Percentiles rank a stretch among this genome's conserved stretches.
phyloP scores from a whole-genome alignment of 2,329 filamentous ascomycete genomes.

The Fusarium tanahbumbuense region DNA sequence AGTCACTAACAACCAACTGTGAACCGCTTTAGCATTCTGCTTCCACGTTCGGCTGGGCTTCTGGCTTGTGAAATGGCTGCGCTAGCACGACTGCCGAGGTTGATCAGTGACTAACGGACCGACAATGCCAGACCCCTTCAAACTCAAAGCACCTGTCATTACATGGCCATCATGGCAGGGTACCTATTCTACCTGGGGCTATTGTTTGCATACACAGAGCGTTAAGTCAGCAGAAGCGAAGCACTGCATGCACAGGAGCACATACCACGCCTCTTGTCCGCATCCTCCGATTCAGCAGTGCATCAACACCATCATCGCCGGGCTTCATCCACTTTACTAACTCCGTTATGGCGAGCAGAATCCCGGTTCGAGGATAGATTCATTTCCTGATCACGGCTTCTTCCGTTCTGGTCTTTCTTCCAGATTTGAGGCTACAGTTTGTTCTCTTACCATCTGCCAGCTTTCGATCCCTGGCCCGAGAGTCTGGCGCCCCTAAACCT shows the following conservation, averaged over 20 bases:
- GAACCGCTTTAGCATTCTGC: slow-evolving; percentile 18
- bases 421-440: neutral
- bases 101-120: slow-evolving; percentile 24
- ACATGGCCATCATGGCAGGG: slow-evolving; percentile 6
- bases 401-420: slow-evolving; percentile 34
- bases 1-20: slow-evolving; percentile 6
- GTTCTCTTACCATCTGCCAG: slow-evolving; percentile 20
- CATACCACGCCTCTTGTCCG: slow-evolving; percentile 31
- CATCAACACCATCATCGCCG: slow-evolving; percentile 7
- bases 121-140: slow-evolving; percentile 24
- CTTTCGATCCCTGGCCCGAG: slow-evolving; percentile 35
- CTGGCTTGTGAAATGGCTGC: slow-evolving; percentile 29
- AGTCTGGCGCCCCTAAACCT: slow-evolving; percentile 34
- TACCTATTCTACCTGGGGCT: neutral
- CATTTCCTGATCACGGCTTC: slow-evolving; percentile 29
- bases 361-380: slow-evolving; percentile 30
- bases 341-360: slow-evolving; percentile 24
- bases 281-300: slow-evolving; percentile 15
- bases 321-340: slow-evolving; percentile 33
- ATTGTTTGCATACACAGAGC: slow-evolving; percentile 2
- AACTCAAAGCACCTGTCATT: slow-evolving; percentile 9
- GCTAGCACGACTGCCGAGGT: slow-evolving; percentile 33
- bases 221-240: slow-evolving; percentile 11
- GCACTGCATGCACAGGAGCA: slow-evolving; percentile 2
- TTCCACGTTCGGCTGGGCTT: slow-evolving; percentile 30